A percentile compares a stretch with the other conserved stretches of the same genome.
Evolutionary conservation across 352 stramenopile species (phyloP).

Genomic region (Pythium guiyangense): DNA sequence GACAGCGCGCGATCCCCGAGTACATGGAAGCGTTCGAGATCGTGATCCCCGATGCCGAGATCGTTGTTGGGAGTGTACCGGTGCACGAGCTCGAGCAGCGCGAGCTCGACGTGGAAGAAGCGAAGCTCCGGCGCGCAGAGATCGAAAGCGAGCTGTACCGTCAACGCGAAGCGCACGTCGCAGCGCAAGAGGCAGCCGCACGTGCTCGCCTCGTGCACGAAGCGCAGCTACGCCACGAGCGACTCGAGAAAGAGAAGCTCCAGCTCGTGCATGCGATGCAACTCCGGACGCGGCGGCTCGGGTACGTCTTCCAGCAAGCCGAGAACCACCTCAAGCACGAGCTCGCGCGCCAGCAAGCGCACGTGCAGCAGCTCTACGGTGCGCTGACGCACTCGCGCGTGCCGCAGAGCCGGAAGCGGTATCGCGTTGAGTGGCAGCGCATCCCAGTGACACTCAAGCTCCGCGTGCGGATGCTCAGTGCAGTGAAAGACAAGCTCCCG

Average conservation of each 20-base stretch:
- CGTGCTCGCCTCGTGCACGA: conserved; percentile 35
- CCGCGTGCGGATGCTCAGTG: conserved; percentile 52
- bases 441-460: conserved; percentile 79
- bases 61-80: conserved; percentile 54
- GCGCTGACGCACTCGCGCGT: conserved; percentile 32
- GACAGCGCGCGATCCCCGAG: conserved; percentile 34
- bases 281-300: conserved; percentile 43
- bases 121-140: conserved; percentile 37
- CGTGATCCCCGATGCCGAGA: conserved; percentile 51
- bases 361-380: conserved; percentile 60
- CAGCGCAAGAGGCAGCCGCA: conserved; percentile 31
- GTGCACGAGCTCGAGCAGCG: conserved; percentile 56
- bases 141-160: conserved; percentile 47
- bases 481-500: conserved; percentile 83
- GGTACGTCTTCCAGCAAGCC: conserved; percentile 70
- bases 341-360: conserved; percentile 55
- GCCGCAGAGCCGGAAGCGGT: conserved; percentile 39
- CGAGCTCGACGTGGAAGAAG: conserved; percentile 57
- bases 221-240: conserved; percentile 29
- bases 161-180: conserved; percentile 40
- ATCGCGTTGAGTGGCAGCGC: conserved; percentile 63
- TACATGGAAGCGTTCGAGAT: conserved; percentile 74
- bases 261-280: conserved; percentile 39
- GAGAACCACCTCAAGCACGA: conserved; percentile 50
- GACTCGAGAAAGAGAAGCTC: conserved; percentile 35